Percentiles rank a stretch among this genome's conserved stretches.
These are phyloP conservation scores for Benincasa hispida DNA, from an alignment of 306 rosid species.

Conservation along the genomic window DNA sequence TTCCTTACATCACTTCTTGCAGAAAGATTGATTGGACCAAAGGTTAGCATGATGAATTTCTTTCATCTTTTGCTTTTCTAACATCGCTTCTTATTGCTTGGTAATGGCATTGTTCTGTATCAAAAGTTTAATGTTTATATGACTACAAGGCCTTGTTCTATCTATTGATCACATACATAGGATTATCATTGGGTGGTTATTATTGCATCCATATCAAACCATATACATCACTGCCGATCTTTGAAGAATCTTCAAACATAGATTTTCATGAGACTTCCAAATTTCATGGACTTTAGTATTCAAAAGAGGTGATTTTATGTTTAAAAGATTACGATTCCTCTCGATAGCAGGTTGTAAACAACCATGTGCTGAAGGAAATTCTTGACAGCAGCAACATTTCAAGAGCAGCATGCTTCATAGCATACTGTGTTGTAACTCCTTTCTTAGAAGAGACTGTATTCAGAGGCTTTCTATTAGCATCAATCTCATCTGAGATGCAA, in stretches of 20 bases:
- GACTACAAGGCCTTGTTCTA: neutral
- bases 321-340: neutral
- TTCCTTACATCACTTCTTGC: slow-evolving; percentile 39
- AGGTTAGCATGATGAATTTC: slow-evolving; percentile 29
- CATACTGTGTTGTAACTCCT: slow-evolving; percentile 56
- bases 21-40: slow-evolving; percentile 31
- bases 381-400: slow-evolving; percentile 38
- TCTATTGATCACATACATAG: neutral
- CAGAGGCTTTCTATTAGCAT: slow-evolving; percentile 64
- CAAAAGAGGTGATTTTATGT: neutral
- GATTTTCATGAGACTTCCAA: neutral
- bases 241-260: neutral
- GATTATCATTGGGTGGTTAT: neutral
- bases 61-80: neutral
- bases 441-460: slow-evolving; percentile 62
- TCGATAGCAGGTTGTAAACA: slow-evolving; percentile 43
- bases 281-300: neutral
- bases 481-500: slow-evolving; percentile 46
- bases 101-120: neutral
- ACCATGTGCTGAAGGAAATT: slow-evolving; percentile 48
- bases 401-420: slow-evolving; percentile 36
- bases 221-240: neutral
- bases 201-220: neutral
- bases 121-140: neutral
- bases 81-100: neutral